Percentiles rank a stretch among this genome's conserved stretches.
phyloP scores from a whole-genome alignment of 2,329 filamentous ascomycete genomes.

The Cercospora sp. region DNA sequence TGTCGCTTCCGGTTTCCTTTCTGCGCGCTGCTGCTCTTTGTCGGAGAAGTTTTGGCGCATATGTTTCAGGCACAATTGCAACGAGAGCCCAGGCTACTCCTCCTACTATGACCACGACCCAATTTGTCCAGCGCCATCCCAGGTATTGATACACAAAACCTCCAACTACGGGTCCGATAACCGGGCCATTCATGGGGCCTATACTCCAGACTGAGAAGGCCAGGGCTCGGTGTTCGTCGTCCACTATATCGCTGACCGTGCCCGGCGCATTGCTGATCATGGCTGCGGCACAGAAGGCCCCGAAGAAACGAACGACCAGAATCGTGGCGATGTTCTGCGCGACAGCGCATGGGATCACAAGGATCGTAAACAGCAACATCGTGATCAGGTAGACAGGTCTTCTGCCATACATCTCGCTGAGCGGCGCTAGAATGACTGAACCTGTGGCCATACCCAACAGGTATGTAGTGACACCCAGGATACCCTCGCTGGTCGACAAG shows the following conservation, averaged over 20 bases:
- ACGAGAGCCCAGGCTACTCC: constrained; percentile 63
- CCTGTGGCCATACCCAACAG: constrained; percentile 72
- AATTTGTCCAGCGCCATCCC: constrained; percentile 76
- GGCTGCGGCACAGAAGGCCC: constrained; percentile 71
- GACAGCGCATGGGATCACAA: constrained; percentile 71
- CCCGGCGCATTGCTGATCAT: constrained; percentile 84
- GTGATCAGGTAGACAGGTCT: constrained; percentile 67
- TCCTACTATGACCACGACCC: constrained; percentile 73
- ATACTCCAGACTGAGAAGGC: constrained; percentile 81
- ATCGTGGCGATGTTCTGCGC: constrained; percentile 67
- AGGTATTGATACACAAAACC: constrained; percentile 77
- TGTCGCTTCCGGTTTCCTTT: constrained; percentile 67
- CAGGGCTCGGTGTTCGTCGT: constrained; percentile 76
- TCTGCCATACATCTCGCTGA: constrained; percentile 70
- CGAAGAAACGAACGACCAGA: constrained; percentile 73
- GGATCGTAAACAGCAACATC: constrained; percentile 63
- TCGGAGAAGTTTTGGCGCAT: constrained; percentile 69
- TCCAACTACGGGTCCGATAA: constrained; percentile 59
- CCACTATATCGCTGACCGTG: constrained; percentile 79
- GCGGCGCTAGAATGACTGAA: constrained; percentile 70
- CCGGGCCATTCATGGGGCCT: constrained; percentile 73
- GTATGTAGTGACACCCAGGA: constrained; percentile 77
- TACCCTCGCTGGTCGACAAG: constrained; percentile 62
- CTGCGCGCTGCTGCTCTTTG: constrained; percentile 64
- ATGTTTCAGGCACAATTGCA: constrained; percentile 69